Evolutionary conservation across 352 stramenopile genomes (phyloP), one percentile per base, ranked within the genome.

Genomic region (Aphanomyces astaci): DNA sequence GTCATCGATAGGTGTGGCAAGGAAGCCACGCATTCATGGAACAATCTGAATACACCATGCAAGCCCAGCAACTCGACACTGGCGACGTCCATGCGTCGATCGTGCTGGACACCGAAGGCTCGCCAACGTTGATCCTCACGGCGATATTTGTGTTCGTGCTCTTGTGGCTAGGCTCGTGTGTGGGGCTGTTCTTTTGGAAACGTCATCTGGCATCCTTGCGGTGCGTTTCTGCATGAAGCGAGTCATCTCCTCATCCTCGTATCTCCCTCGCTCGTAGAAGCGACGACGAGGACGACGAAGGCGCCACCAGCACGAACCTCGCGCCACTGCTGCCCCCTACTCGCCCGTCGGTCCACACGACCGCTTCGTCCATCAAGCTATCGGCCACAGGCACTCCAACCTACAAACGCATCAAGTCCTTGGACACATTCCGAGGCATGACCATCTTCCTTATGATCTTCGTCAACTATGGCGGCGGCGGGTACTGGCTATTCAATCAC

Each of bases 401-500:
- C n/a, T n/a, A n/a, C n/a, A n/a, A 64, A n/a, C 80, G 87, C 1
- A 76, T 79, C 62, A 30, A 49, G 11, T 75, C 63, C 5, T 62
- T 94, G 13, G 87, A 95, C 51, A 75, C 73, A 10, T 91, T 94
- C 60, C 85, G 87, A n/a, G 87, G 87, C 0, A 17, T 87, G 22
- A 89, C 84, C 5, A 75, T 95, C 55, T 82, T 74, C 63, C 45
- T 86, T 25, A 94, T 95, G 87, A 78, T 95, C 15, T 94, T 95
- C 67, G 84, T 92, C 53, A 95, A 95, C 64, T 95, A 95, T 67
- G 87, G 87, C 64, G 86, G 87, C 4, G 87, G 86, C 0, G 86
- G 81, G 0, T 81, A 89, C 28, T 59, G 65, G 24, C 36, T 78
- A 7, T 92, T 94, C 66, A 75, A 74, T 2, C 87, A 95, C 72